Base-by-base conservation (phyloP, 1,284 basidiomycete species). In the Clitocybe nebularis region DNA sequence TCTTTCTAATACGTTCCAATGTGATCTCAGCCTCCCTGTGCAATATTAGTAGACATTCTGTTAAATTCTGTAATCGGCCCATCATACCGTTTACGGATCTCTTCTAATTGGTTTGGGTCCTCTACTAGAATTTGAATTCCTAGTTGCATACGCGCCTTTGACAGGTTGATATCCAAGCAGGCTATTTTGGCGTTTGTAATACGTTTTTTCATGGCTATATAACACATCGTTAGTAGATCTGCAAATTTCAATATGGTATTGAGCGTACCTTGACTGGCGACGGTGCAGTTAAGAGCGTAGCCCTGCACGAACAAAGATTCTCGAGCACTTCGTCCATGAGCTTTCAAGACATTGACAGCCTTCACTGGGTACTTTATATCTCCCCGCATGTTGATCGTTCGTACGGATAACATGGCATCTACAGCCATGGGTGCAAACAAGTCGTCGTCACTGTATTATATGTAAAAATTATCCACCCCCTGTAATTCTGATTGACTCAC, bases 281-380 rank as follows among this genome's bases (percentile, higher is more conserved):
- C 94, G 10, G 96, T 99, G 71, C 96, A 99, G 67, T 99, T 99
- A 52, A 99, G 71, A 23, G 96, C 96, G 69, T 99, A 99, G 34
- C 96, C 96, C 59, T 91, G 91, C 48, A 99, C 88, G 61, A 90
- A 93, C 50, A 98, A 64, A 26, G 93, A 97, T 64, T 99, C 96
- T 51, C 93, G 81, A 17, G 94, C 93, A 62, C 92, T 95, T 67
- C 85, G 87, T 46, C 96, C 96, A 61, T 99, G 96, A 6, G 96
- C 96, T 68, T 99, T 99, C 57, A 99, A 77, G n/a, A 99, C 83
- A 61, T 99, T 99, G 52, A 99, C 96, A 1, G 96, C 96, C 71
- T 99, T 99, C 56, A 99, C 96, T 5, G 96, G 96, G 69, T 99
- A 99, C 69, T 97, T 99, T 61, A 89, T 88, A 67, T 99, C 96